A percentile compares a stretch with the other conserved stretches of the same genome.
phyloP scores from a whole-genome alignment of 176 grass and related monocot genomes.

The Neostapfia colusana region DNA sequence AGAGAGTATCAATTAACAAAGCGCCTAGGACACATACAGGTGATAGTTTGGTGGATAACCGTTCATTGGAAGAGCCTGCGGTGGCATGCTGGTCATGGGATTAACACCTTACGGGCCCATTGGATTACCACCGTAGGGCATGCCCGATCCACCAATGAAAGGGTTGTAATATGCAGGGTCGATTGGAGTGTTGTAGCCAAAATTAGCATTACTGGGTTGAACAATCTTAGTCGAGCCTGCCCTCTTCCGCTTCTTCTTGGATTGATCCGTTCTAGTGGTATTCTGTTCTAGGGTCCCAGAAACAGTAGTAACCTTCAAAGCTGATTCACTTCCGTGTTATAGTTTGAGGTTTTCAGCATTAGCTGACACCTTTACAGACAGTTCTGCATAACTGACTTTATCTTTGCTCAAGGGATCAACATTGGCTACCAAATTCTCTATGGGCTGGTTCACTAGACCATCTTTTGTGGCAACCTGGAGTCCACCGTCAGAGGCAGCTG shows the following conservation, averaged over 20 bases:
- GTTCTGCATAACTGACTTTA: constrained; percentile 36
- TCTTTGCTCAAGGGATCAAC: constrained; percentile 29
- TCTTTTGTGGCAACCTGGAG: constrained; percentile 14
- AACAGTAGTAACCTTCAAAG: constrained; percentile 5
- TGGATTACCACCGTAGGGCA: constrained; percentile 36
- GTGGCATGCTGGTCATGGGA: constrained; percentile 32
- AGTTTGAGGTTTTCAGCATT: constrained; percentile 19
- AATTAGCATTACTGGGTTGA: constrained; percentile 31
- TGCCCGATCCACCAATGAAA: constrained; percentile 26
- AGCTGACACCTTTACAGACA: constrained; percentile 19
- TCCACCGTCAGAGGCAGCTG: constrained; percentile 21
- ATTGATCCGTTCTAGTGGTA: constrained; percentile 28
- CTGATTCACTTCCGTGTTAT: constrained; percentile 30
- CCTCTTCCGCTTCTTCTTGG: constrained; percentile 46
- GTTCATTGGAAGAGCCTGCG: constrained; percentile 29
- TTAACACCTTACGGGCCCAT: constrained; percentile 29
- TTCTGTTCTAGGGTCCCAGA: constrained; percentile 23
- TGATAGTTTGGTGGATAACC: constrained; percentile 35
- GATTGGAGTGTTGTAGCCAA: constrained; percentile 33
- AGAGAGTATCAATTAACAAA: background rate
- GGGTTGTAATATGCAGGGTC: constrained; percentile 49
- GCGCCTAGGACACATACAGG: constrained; percentile 25
- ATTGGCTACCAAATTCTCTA: constrained; percentile 20
- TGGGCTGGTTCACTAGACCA: constrained; percentile 1
- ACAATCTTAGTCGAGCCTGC: constrained; percentile 24